These are phyloP conservation scores for Colletotrichum liaoningense DNA, from an alignment of 2,329 filamentous ascomycete species.

Conservation along the genomic window DNA sequence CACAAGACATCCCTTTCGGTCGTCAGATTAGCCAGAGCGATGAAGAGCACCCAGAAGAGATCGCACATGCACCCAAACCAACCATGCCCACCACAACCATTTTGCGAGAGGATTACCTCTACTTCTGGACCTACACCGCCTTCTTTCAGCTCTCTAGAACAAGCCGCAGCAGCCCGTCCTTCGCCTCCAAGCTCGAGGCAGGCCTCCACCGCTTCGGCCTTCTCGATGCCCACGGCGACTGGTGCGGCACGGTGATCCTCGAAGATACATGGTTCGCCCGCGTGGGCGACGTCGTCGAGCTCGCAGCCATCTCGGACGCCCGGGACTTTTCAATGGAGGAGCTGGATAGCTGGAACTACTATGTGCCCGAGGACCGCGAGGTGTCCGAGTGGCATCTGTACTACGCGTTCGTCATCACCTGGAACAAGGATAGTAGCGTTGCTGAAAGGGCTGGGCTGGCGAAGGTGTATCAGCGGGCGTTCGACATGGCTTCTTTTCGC, in stretches of 20 bases:
- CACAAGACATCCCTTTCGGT: not conserved
- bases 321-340: not conserved
- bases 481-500: not conserved
- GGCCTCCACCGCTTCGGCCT: conserved; percentile 3
- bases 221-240: not conserved
- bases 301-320: not conserved
- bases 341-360: not conserved
- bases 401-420: not conserved
- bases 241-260: not conserved
- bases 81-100: not conserved
- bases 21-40: not conserved
- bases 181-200: not conserved
- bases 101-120: not conserved
- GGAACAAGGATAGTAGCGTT: not conserved
- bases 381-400: not conserved
- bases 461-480: not conserved
- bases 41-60: not conserved
- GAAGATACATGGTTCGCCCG: not conserved
- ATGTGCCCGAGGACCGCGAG: not conserved
- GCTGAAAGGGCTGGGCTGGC: not conserved
- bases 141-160: not conserved
- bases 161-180: not conserved
- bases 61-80: not conserved
- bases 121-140: not conserved
- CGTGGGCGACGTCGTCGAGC: not conserved